A percentile compares a stretch with the other conserved stretches of the same genome.
Evolutionary conservation across 2,329 filamentous ascomycete species (phyloP).

Genomic region (Aschersonia sp.): DNA sequence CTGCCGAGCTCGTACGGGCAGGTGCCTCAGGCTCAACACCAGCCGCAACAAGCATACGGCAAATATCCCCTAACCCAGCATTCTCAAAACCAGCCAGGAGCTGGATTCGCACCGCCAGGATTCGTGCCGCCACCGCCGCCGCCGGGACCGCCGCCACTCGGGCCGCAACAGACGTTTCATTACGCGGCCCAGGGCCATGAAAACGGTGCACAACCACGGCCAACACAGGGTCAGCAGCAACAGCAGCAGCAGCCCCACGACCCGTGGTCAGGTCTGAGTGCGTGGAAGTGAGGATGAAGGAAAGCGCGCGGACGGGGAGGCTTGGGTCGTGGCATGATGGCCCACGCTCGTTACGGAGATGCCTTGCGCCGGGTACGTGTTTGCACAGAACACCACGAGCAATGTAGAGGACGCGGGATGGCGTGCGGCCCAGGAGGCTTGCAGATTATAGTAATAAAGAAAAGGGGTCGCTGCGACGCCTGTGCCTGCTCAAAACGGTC

Average conservation of each 20-base stretch:
- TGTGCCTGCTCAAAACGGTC: too few species aligned
- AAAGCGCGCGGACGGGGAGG: background rate
- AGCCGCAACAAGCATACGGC: background rate
- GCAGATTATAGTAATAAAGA: too few species aligned
- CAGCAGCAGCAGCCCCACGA: conserved; percentile 25
- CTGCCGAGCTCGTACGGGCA: conserved; percentile 31
- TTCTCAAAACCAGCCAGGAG: conserved; percentile 11
- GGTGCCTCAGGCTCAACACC: conserved; percentile 12
- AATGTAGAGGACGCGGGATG: too few species aligned
- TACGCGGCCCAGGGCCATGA: conserved; percentile 20
- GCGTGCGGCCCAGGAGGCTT: too few species aligned
- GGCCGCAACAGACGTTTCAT: conserved; percentile 47
- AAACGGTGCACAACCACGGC: conserved; percentile 6
- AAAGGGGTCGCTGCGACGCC: too few species aligned
- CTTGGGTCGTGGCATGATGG: too few species aligned
- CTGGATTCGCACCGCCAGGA: background rate
- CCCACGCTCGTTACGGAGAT: too few species aligned
- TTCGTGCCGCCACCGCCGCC: conserved; percentile 48
- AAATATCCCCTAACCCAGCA: background rate
- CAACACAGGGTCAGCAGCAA: conserved; percentile 9
- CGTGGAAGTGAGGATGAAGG: conserved; percentile 28
- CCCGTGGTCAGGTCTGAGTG: conserved; percentile 36
- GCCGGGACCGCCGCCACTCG: conserved; percentile 45
- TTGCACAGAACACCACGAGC: too few species aligned
- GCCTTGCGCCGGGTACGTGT: too few species aligned